Percentiles rank a stretch among this genome's conserved stretches.
Conservation (phyloP, 768 basidiomycete species). For the Hericium erinaceus region DNA sequence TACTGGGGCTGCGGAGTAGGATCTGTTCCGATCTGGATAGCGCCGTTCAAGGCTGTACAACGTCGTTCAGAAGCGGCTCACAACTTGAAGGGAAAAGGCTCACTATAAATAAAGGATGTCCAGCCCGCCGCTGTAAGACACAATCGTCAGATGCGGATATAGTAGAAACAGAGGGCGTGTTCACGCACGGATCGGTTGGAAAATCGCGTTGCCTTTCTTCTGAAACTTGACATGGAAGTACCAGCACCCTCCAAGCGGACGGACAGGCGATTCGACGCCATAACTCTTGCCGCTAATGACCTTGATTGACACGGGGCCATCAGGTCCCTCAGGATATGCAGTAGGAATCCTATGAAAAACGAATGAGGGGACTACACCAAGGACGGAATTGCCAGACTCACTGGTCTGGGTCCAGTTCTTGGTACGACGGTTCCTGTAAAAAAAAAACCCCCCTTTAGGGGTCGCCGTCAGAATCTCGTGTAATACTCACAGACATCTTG, state of each 20-base stretch:
- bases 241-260: conserved; percentile 90
- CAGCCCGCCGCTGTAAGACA: conserved; percentile 56
- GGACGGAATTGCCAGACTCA: conserved; percentile 17
- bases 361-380: background rate
- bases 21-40: conserved; percentile 49
- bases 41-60: conserved; percentile 53
- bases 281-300: conserved; percentile 88
- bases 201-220: conserved; percentile 48
- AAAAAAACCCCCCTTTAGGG: conserved; percentile 4
- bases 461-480: conserved; percentile 3
- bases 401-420: conserved; percentile 64
- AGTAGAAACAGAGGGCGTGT: background rate
- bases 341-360: conserved; percentile 46
- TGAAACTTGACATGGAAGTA: conserved; percentile 74
- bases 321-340: conserved; percentile 60
- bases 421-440: conserved; percentile 63
- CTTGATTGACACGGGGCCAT: conserved; percentile 57
- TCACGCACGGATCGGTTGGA: conserved; percentile 69
- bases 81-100: background rate
- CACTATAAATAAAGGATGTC: conserved; percentile 85
- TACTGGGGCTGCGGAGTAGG: conserved; percentile 40
- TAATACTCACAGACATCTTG: conserved; percentile 60
- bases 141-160: background rate
- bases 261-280: conserved; percentile 79
- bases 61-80: background rate